Evolutionary conservation across 1,284 basidiomycete genomes (phyloP).

Genomic region (Austroboletus rostrupii): DNA sequence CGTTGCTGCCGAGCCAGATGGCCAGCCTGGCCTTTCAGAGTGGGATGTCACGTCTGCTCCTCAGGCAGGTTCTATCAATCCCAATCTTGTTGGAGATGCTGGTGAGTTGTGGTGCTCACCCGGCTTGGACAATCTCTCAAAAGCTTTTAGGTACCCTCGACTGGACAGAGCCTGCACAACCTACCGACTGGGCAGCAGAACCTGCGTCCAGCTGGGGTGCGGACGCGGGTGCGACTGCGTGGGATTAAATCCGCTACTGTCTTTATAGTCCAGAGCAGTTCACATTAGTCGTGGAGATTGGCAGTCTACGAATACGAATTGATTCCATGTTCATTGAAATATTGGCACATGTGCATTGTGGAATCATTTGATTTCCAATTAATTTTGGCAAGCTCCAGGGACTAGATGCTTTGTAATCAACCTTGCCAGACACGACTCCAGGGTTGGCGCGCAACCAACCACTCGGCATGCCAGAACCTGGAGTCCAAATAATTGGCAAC

Average conservation of each 20-base stretch:
- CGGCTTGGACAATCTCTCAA: constrained; percentile 2
- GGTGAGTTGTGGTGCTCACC: constrained; percentile 40
- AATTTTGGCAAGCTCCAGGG: no score
- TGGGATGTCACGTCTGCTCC: constrained; percentile 78
- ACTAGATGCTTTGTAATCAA: no score
- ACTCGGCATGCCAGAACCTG: no score
- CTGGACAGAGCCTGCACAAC: constrained; percentile 69
- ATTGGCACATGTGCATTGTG: no score
- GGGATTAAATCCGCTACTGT: constrained; percentile 49
- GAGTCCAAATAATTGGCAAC: no score
- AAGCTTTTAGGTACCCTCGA: constrained; percentile 63
- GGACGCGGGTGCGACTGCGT: constrained; percentile 40
- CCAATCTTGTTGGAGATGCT: constrained; percentile 59
- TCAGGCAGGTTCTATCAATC: constrained; percentile 69
- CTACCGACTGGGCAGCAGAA: constrained; percentile 85
- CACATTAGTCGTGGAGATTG: constrained; percentile 2
- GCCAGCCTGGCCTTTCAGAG: constrained; percentile 45
- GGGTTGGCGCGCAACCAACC: no score
- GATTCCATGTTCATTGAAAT: constrained; percentile 15
- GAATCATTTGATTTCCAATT: no score
- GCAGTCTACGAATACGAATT: constrained; percentile 7
- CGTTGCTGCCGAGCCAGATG: constrained; percentile 55
- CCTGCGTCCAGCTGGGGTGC: constrained; percentile 61
- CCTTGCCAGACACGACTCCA: no score
- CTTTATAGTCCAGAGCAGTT: constrained; percentile 4